phyloP scores from a whole-genome alignment of 2,329 filamentous ascomycete species.

The Amesomyces nigricolor region DNA sequence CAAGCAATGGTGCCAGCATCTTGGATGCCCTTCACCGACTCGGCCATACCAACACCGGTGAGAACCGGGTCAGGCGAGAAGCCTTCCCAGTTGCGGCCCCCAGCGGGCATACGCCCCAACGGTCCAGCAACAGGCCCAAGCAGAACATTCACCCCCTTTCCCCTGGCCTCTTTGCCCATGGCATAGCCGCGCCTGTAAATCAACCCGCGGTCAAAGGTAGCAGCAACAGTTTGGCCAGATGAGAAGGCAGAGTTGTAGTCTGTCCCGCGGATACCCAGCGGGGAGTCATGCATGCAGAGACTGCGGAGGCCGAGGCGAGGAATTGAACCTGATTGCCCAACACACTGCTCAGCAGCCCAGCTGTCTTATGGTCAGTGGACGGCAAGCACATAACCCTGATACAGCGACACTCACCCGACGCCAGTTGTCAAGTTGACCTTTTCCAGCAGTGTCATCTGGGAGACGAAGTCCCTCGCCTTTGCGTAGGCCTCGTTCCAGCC shows the following conservation, averaged over 20 bases:
- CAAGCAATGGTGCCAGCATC: constrained; percentile 73
- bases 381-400: background rate
- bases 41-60: constrained; percentile 63
- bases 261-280: constrained; percentile 68
- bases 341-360: constrained; percentile 66
- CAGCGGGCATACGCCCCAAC: constrained; percentile 61
- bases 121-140: constrained; percentile 71
- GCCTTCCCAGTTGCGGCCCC: constrained; percentile 67
- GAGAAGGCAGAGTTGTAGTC: constrained; percentile 81
- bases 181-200: constrained; percentile 65
- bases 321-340: constrained; percentile 68
- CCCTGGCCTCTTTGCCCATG: constrained; percentile 66
- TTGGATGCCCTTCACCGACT: constrained; percentile 75
- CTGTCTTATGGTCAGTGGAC: constrained; percentile 31
- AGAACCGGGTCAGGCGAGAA: constrained; percentile 70
- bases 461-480: constrained; percentile 73
- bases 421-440: constrained; percentile 96
- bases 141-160: constrained; percentile 68
- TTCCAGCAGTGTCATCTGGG: constrained; percentile 74
- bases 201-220: constrained; percentile 72
- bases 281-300: constrained; percentile 83
- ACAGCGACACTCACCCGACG: constrained; percentile 56
- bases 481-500: constrained; percentile 71
- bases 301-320: constrained; percentile 64
- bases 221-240: constrained; percentile 70